Evolutionary conservation across 371 early-diverging fungal species (phyloP).

Genomic region (Nosema muscidifuracis): DNA sequence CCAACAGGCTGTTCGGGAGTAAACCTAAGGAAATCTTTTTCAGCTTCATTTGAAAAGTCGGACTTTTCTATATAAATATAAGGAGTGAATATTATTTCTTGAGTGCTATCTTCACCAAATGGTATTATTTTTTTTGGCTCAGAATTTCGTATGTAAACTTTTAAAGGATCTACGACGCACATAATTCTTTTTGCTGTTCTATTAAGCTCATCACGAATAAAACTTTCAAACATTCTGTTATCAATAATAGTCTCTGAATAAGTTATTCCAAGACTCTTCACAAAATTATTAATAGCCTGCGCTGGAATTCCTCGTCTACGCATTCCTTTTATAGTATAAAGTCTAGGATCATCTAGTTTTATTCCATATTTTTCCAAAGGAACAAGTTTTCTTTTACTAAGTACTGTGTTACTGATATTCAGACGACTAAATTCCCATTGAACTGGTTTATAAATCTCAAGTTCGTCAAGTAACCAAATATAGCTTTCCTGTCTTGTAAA

Average conservation of each 20-base stretch:
- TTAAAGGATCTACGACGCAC: slow-evolving; percentile 77
- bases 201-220: slow-evolving; percentile 84
- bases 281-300: slow-evolving; percentile 94
- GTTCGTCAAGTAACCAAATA: slow-evolving; percentile 95
- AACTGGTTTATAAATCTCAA: slow-evolving; percentile 95
- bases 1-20: slow-evolving; percentile 85
- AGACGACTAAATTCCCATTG: slow-evolving; percentile 99
- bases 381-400: slow-evolving; percentile 92
- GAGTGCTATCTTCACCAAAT: neutral
- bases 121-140: neutral
- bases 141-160: slow-evolving; percentile 71
- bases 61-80: slow-evolving; percentile 75
- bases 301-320: slow-evolving; percentile 95
- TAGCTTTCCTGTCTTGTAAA: slow-evolving; percentile 83
- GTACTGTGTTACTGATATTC: slow-evolving; percentile 83
- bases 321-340: slow-evolving; percentile 88
- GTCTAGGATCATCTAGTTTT: slow-evolving; percentile 86
- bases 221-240: slow-evolving; percentile 80
- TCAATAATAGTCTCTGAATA: slow-evolving; percentile 76
- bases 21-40: slow-evolving; percentile 80
- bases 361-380: slow-evolving; percentile 74
- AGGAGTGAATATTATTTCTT: slow-evolving; percentile 28
- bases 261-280: slow-evolving; percentile 82
- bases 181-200: slow-evolving; percentile 79
- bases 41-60: slow-evolving; percentile 78